phyloP scores from a whole-genome alignment of 2,329 filamentous ascomycete species.

The Neoascochyta sp. region DNA sequence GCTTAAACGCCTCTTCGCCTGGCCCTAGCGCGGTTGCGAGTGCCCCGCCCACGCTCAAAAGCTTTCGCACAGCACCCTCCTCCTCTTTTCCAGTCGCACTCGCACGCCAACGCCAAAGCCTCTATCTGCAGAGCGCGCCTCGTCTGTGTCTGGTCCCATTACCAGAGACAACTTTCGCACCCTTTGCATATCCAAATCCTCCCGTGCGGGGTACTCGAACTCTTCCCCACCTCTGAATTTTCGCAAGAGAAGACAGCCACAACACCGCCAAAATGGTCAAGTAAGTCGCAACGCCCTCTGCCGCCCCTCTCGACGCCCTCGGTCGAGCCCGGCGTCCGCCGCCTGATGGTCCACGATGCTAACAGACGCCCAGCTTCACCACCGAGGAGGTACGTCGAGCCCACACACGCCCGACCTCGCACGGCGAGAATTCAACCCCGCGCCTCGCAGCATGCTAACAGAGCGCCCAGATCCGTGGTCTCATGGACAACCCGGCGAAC shows the following conservation, averaged over 20 bases:
- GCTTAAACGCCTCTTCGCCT: slow-evolving; percentile 6
- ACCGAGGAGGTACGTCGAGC: slow-evolving; percentile 71
- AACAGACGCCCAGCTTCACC: slow-evolving; percentile 76
- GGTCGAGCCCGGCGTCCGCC: too few species aligned
- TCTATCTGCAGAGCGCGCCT: slow-evolving; percentile 21
- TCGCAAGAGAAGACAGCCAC: slow-evolving; percentile 29
- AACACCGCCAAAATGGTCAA: slow-evolving; percentile 99
- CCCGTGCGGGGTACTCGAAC: slow-evolving; percentile 37
- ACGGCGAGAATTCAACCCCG: slow-evolving; percentile 12
- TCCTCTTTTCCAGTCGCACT: slow-evolving; percentile 11
- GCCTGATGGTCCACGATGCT: slow-evolving; percentile 40
- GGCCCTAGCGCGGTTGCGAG: slow-evolving; percentile 4
- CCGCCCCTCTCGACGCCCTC: slow-evolving; percentile 1
- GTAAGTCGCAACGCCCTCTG: slow-evolving; percentile 60
- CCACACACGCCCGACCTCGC: slow-evolving; percentile 18
- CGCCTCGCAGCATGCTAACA: slow-evolving; percentile 24
- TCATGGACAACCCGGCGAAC: slow-evolving; percentile 76
- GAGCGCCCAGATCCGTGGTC: slow-evolving; percentile 59
- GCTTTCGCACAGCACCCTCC: slow-evolving; percentile 6
- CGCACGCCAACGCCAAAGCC: slow-evolving; percentile 20
- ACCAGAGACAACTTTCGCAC: slow-evolving; percentile 32
- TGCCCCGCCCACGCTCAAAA: slow-evolving; percentile 7
- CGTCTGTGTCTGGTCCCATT: slow-evolving; percentile 31
- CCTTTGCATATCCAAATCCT: slow-evolving; percentile 19
- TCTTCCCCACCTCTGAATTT: slow-evolving; percentile 34